Evolutionary conservation across 2,329 filamentous ascomycete species (phyloP).

Genomic region (Epichloe sibirici): DNA sequence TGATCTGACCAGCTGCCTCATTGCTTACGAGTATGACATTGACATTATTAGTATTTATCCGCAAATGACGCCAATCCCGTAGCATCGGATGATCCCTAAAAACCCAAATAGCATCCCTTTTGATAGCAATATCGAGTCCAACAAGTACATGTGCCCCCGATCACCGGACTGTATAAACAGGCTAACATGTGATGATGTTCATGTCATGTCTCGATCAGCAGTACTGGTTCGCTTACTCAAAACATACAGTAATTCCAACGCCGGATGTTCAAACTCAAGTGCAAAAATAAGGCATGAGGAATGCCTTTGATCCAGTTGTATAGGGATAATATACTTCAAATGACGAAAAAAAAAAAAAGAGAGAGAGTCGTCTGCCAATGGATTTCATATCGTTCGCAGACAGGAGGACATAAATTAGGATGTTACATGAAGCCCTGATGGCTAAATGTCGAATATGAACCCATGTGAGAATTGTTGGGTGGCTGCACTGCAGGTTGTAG

Average conservation of each 20-base stretch:
- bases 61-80: no score
- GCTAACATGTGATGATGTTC: no score
- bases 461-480: neutral
- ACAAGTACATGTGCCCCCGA: no score
- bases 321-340: neutral
- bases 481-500: neutral
- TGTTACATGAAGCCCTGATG: constrained; percentile 1
- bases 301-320: neutral
- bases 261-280: neutral
- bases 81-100: no score
- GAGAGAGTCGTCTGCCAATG: neutral
- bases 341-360: neutral
- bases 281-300: neutral
- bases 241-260: neutral
- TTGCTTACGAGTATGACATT: no score
- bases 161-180: no score
- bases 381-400: neutral
- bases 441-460: constrained; percentile 2
- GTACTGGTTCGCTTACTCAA: no score
- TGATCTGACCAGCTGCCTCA: no score
- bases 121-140: no score
- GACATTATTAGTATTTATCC: no score
- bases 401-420: neutral
- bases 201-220: no score
- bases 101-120: no score